phyloP scores from a whole-genome alignment of 371 early-diverging fungal species.

The Apophysomyces sp. region DNA sequence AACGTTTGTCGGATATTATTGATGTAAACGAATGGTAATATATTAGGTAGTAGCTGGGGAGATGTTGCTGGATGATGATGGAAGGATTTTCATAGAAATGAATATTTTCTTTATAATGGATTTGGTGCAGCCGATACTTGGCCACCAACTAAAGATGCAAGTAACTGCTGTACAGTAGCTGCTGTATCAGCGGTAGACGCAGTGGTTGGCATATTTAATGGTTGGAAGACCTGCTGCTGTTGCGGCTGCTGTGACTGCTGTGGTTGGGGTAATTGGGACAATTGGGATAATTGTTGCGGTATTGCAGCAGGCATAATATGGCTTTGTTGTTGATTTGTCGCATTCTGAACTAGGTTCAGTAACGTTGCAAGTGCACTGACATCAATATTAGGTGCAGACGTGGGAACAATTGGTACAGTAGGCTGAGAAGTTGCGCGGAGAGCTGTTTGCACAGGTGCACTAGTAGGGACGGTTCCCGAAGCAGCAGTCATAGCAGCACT shows the following conservation, averaged over 20 bases:
- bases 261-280: background rate
- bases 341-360: background rate
- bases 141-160: background rate
- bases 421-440: background rate
- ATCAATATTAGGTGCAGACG: background rate
- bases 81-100: background rate
- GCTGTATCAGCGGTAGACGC: background rate
- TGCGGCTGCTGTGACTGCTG: background rate
- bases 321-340: background rate
- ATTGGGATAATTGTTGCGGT: background rate
- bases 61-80: background rate
- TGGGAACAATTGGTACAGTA: background rate
- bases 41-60: background rate
- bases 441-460: background rate
- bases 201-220: background rate
- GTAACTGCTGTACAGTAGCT: background rate
- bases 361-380: slow-evolving; percentile 1
- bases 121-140: background rate
- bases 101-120: background rate
- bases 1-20: too few species aligned
- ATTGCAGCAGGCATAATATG: background rate
- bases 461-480: background rate
- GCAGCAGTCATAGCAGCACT: background rate
- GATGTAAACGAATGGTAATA: background rate
- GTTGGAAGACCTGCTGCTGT: background rate